Evolutionary conservation across 192 early-diverging fungal genomes (phyloP).

Genomic region (Rhizoclosmatium sp.): DNA sequence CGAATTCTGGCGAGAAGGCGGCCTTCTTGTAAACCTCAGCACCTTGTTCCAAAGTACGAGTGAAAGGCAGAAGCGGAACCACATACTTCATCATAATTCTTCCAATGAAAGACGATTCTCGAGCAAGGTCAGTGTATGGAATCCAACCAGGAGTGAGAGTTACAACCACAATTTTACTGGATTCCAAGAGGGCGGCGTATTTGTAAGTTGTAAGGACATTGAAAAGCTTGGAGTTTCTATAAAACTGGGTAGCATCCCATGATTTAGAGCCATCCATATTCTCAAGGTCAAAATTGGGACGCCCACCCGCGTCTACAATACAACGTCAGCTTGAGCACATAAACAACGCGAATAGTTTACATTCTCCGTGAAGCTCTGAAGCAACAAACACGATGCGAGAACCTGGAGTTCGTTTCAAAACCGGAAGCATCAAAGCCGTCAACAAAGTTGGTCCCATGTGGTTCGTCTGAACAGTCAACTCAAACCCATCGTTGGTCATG

Average conservation of each 20-base stretch:
- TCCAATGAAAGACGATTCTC: background rate
- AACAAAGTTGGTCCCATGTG: background rate
- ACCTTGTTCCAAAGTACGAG: background rate
- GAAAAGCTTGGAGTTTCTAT: constrained; percentile 2
- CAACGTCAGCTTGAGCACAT: background rate
- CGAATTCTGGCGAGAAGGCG: background rate
- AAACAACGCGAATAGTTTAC: background rate
- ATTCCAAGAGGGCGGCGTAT: background rate
- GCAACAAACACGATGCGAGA: too few relatives aligned
- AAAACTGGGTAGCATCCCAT: background rate
- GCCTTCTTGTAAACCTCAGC: background rate
- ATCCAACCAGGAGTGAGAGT: background rate
- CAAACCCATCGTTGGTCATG: background rate
- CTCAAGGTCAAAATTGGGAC: background rate
- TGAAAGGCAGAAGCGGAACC: background rate
- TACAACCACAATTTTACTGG: background rate
- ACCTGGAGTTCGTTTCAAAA: background rate
- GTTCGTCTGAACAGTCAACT: background rate
- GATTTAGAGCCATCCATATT: background rate
- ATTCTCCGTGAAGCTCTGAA: too few relatives aligned
- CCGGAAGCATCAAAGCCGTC: background rate
- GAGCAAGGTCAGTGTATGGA: background rate
- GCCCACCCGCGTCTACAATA: background rate
- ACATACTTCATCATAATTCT: background rate
- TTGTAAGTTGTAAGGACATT: background rate